Evolutionary conservation across 2,329 filamentous ascomycete species (phyloP).

Genomic region (Dothistroma septosporum): DNA sequence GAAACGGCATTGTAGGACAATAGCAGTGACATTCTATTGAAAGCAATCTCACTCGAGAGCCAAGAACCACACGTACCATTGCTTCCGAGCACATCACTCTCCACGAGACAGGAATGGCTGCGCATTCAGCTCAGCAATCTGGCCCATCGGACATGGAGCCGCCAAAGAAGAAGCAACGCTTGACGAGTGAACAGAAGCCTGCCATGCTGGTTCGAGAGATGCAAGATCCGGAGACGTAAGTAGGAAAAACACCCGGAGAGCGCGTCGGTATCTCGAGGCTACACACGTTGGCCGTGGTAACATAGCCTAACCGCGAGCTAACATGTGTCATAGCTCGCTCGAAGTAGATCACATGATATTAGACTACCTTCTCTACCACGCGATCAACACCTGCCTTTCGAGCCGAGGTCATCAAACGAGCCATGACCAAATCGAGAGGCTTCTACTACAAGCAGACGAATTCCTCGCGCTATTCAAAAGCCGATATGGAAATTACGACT

Average conservation of each 20-base stretch:
- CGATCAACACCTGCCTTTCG: constrained; percentile 42
- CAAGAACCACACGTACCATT: not conserved
- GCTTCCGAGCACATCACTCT: not conserved
- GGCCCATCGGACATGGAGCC: not conserved
- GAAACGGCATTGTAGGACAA: not conserved
- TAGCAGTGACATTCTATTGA: not conserved
- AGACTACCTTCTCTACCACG: constrained; percentile 52
- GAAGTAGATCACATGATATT: constrained; percentile 54
- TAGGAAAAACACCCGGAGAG: too few relatives aligned
- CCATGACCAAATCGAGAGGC: constrained; percentile 9
- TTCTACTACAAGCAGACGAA: constrained; percentile 33
- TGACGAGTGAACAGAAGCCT: constrained; percentile 7
- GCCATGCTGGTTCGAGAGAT: constrained; percentile 16
- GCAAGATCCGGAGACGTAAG: constrained; percentile 30
- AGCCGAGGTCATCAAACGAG: constrained; percentile 9
- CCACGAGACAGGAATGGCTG: not conserved
- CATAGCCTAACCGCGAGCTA: too few relatives aligned
- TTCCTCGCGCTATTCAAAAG: constrained; percentile 44
- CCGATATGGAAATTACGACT: constrained; percentile 36
- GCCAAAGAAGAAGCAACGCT: constrained; percentile 12
- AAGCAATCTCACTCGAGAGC: not conserved
- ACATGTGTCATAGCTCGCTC: constrained; percentile 26
- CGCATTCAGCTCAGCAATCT: not conserved
- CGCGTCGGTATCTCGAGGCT: too few relatives aligned
- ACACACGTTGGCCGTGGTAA: too few relatives aligned